A percentile compares a stretch with the other conserved stretches of the same genome.
phyloP scores from a whole-genome alignment of 1,284 basidiomycete genomes.

The Cutaneotrichosporon spelunceum region DNA sequence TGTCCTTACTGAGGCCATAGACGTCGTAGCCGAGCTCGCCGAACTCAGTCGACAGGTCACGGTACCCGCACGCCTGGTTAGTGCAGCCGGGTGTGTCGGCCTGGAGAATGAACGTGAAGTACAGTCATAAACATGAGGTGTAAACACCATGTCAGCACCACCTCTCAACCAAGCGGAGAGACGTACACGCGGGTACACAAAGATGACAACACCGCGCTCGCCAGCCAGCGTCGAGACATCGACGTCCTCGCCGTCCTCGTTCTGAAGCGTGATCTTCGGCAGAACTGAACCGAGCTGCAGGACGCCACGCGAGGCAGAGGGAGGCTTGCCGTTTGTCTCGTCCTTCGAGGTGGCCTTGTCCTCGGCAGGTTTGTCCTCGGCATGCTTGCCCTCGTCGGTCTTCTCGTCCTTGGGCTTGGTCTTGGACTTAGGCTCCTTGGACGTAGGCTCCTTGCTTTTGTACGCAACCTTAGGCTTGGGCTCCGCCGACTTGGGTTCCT shows the following conservation, averaged over 20 bases:
- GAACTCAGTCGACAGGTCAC: constrained; percentile 76
- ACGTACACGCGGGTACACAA: constrained; percentile 59
- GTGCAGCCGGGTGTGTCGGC: constrained; percentile 71
- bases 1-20: constrained; percentile 81
- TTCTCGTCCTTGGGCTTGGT: constrained; percentile 12
- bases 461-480: not conserved
- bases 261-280: constrained; percentile 70
- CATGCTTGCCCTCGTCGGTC: constrained; percentile 19
- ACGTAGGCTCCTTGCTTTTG: constrained; percentile 8
- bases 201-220: constrained; percentile 74
- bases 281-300: constrained; percentile 74
- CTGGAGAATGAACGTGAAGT: constrained; percentile 16
- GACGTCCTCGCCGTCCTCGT: constrained; percentile 54
- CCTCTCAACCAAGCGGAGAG: not conserved
- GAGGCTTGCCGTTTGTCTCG: constrained; percentile 18
- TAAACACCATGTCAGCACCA: not conserved
- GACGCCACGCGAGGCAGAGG: constrained; percentile 30
- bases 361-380: constrained; percentile 23
- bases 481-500: constrained; percentile 10
- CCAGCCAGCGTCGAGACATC: constrained; percentile 47
- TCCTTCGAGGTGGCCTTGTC: constrained; percentile 14
- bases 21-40: constrained; percentile 66
- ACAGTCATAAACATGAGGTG: not conserved
- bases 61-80: constrained; percentile 80
- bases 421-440: constrained; percentile 18